These are phyloP conservation scores for Ploettnerulaceae sp. DNA, from an alignment of 2,329 filamentous ascomycete species.

Conservation along the genomic window DNA sequence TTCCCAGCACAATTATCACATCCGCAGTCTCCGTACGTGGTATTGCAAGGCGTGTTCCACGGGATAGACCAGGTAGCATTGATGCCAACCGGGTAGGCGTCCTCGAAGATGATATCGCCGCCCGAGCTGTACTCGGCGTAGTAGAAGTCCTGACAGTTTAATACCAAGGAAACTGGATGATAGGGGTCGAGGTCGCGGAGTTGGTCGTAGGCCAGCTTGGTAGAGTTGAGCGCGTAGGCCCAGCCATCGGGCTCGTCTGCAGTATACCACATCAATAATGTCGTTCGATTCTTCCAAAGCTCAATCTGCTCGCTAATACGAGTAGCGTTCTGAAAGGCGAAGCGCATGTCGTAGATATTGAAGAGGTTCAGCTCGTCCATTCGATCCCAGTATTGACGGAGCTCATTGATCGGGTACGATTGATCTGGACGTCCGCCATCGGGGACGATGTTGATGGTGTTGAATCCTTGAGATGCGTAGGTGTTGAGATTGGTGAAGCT, in stretches of 20 bases:
- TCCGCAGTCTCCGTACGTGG: conserved; percentile 48
- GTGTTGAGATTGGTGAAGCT: conserved; percentile 36
- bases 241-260: conserved; percentile 45
- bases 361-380: conserved; percentile 42
- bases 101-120: conserved; percentile 47
- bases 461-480: conserved; percentile 42
- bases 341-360: conserved; percentile 39
- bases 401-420: conserved; percentile 36
- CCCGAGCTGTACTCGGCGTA: conserved; percentile 46
- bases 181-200: conserved; percentile 46
- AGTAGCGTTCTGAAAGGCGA: conserved; percentile 28
- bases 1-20: conserved; percentile 43
- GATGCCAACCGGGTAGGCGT: conserved; percentile 46
- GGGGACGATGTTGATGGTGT: conserved; percentile 40
- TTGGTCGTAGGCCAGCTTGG: conserved; percentile 39
- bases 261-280: conserved; percentile 50
- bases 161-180: conserved; percentile 46
- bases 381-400: conserved; percentile 39
- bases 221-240: conserved; percentile 39
- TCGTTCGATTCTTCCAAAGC: conserved; percentile 32
- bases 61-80: conserved; percentile 42
- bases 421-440: conserved; percentile 36
- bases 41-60: conserved; percentile 45
- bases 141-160: conserved; percentile 50
- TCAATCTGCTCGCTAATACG: conserved; percentile 37